phyloP scores from a whole-genome alignment of 2,329 filamentous ascomycete species.

The Trichoderma atrobrunneum region DNA sequence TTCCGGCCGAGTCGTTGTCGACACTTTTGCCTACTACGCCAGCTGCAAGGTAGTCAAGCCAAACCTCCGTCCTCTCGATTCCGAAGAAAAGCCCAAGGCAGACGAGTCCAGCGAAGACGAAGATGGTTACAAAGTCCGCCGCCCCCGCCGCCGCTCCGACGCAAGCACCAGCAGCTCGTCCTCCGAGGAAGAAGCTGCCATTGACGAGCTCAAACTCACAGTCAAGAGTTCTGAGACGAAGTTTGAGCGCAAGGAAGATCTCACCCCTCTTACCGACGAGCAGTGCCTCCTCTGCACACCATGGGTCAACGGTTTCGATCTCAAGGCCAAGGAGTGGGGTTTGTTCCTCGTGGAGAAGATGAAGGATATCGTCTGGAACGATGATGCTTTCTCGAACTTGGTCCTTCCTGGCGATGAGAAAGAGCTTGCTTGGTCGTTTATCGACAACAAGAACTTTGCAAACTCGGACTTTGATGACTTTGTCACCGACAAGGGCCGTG shows the following conservation, averaged over 20 bases:
- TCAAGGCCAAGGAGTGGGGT: slow-evolving; percentile 35
- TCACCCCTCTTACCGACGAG: slow-evolving; percentile 31
- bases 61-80: slow-evolving; percentile 19
- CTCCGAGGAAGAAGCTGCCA: background rate
- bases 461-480: slow-evolving; percentile 26
- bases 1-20: slow-evolving; percentile 34
- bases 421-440: slow-evolving; percentile 38
- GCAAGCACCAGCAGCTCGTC: background rate
- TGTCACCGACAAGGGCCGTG: slow-evolving; percentile 39
- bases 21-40: slow-evolving; percentile 37
- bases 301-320: slow-evolving; percentile 38
- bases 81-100: background rate
- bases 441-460: slow-evolving; percentile 34
- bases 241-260: background rate
- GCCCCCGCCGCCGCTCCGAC: background rate
- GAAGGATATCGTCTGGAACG: slow-evolving; percentile 34
- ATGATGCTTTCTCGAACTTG: slow-evolving; percentile 36
- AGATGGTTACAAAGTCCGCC: background rate
- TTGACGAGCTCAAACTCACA: background rate
- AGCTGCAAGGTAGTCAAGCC: slow-evolving; percentile 32
- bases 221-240: background rate
- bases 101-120: background rate
- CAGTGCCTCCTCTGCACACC: slow-evolving; percentile 36
- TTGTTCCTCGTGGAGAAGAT: slow-evolving; percentile 21
- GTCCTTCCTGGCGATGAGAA: slow-evolving; percentile 38